Evolutionary conservation across 129 eudicot genomes (phyloP).

Genomic region (Apium graveolens): DNA sequence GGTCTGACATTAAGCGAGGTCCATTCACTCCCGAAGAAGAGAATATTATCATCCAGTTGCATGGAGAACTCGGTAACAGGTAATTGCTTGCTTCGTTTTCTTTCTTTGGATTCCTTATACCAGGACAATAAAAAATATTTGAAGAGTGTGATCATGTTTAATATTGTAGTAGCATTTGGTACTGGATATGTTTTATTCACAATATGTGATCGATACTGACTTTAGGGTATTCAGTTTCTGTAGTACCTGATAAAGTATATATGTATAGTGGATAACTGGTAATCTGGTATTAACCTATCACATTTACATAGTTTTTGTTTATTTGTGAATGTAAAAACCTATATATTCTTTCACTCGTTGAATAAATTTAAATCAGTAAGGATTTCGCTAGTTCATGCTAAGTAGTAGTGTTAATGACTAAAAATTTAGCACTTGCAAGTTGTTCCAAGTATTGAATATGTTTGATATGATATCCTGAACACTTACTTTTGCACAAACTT

Average conservation of each 20-base stretch:
- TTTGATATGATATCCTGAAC: neutral
- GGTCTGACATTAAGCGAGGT: slow-evolving; percentile 88
- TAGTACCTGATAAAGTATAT: neutral
- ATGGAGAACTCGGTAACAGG: slow-evolving; percentile 75
- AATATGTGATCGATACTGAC: neutral
- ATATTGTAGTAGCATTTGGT: neutral
- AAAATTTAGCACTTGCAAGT: neutral
- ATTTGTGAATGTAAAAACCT: neutral
- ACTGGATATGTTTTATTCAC: neutral
- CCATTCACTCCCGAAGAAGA: slow-evolving; percentile 71
- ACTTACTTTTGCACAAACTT: neutral
- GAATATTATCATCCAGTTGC: slow-evolving; percentile 46
- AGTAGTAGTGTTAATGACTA: neutral
- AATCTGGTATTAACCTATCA: neutral
- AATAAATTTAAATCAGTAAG: neutral
- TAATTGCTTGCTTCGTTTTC: slow-evolving; percentile 19
- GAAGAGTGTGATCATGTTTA: neutral
- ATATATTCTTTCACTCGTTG: neutral
- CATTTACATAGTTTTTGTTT: neutral
- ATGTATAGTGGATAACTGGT: neutral
- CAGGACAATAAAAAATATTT: too few species aligned
- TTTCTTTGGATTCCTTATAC: slow-evolving; percentile 7
- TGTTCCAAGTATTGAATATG: neutral
- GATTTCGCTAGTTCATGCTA: neutral
- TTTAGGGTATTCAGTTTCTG: neutral